Conservation (phyloP, 1,284 basidiomycete species). For the Naganishia albida region DNA sequence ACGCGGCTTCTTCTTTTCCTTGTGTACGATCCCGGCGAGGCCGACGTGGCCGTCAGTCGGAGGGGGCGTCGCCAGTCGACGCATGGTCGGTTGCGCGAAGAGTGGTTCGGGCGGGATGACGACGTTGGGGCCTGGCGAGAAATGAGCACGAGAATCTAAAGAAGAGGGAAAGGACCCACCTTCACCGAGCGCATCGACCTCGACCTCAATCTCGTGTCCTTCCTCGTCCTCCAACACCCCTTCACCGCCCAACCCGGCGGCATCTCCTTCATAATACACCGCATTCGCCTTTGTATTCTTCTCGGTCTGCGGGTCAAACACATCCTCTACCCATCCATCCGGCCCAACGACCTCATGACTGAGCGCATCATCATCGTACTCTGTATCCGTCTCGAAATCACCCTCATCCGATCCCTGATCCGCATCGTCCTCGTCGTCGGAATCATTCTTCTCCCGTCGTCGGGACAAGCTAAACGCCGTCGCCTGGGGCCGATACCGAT, state of each 20-base stretch:
- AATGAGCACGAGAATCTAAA: background rate
- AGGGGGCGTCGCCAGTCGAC: constrained; percentile 31
- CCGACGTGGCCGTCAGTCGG: background rate
- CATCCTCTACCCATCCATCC: constrained; percentile 57
- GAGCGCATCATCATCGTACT: constrained; percentile 47
- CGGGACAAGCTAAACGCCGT: constrained; percentile 45
- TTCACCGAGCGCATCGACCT: constrained; percentile 53
- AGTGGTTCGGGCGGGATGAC: constrained; percentile 57
- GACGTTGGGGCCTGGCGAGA: constrained; percentile 89
- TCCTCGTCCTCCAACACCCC: constrained; percentile 53
- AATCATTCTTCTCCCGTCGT: constrained; percentile 44
- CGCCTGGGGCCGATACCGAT: constrained; percentile 54
- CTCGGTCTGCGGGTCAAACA: constrained; percentile 75
- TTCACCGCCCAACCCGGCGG: constrained; percentile 38
- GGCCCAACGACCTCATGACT: constrained; percentile 40
- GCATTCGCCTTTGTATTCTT: constrained; percentile 74
- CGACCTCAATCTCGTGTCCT: constrained; percentile 58
- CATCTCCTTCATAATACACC: constrained; percentile 54
- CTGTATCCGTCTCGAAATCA: constrained; percentile 37
- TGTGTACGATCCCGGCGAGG: constrained; percentile 30
- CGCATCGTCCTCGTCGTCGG: constrained; percentile 55
- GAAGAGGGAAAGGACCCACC: constrained; percentile 34
- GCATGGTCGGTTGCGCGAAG: constrained; percentile 39
- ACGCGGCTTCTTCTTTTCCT: constrained; percentile 46
- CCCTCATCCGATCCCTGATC: constrained; percentile 45